Base-by-base conservation (phyloP, 495 filamentous ascomycete genomes). In the Xeromyces bisporus region DNA sequence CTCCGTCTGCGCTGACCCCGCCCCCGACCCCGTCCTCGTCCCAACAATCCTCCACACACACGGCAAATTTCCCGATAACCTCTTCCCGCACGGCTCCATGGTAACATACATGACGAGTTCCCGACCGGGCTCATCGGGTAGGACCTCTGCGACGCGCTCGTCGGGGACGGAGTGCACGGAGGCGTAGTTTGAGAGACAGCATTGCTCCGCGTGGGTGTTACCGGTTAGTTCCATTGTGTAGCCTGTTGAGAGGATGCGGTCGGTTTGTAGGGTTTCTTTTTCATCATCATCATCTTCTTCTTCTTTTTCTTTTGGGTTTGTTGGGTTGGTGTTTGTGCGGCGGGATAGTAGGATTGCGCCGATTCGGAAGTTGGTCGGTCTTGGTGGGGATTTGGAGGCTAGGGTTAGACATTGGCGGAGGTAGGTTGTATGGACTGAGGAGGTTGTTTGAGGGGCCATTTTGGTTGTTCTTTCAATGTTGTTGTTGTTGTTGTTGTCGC, bases 191-290 rank as follows among this genome's bases (percentile, higher is more conserved):
- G 70, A 52, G 30, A 97, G 69, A 47, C 79, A 86, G 59, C 74
- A 82, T 59, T 97, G 84, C 43, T 97, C 89, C 3, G 89, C 89
- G 40, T 97, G 89, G 0, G 85, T 93, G 64, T 97, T 97, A 9
- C 86, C 89, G 0, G 71, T 65, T 7, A 89, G 72, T 47, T 96
- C 87, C 39, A 93, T 68, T 6, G 86, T 92, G 61, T 86, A 94
- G 30, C 87, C 85, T 1, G 81, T 86, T 2, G 80, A 69, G 24
- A 93, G 67, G 40, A 92, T 63, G 10, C 40, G 43, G 37, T 65
- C 56, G 41, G 77, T 67, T 17, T 59, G 47, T 6, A 34, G 37
- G 31, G 32, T 40, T 24, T n/a, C 23, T 12, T 48, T 44, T 24
- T 39, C 34, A 26, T 57, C 47, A 7, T 24, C 15, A 9, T 23